Percentiles rank a stretch among this genome's conserved stretches.
These are phyloP conservation scores for Daucus carota DNA, from an alignment of 129 eudicot species.

Conservation along the genomic window DH1_v3.0 NC_030387.2:7128001-7128500, in stretches of 20 bases:
- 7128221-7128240: slow-evolving; percentile 70
- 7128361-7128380: slow-evolving; percentile 72
- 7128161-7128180: slow-evolving; percentile 69
- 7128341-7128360: slow-evolving; percentile 83
- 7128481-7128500: no score
- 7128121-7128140: slow-evolving; percentile 92
- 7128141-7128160: slow-evolving; percentile 76
- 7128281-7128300: slow-evolving; percentile 61
- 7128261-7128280: slow-evolving; percentile 85
- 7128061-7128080: slow-evolving; percentile 62
- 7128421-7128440: slow-evolving; percentile 18
- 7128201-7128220: slow-evolving; percentile 59
- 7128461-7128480: no score
- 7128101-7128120: slow-evolving; percentile 91
- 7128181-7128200: slow-evolving; percentile 55
- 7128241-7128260: slow-evolving; percentile 91
- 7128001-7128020: no score
- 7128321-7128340: slow-evolving; percentile 96
- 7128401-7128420: slow-evolving; percentile 92
- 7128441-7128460: neutral
- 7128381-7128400: slow-evolving; percentile 89
- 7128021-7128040: no score
- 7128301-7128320: slow-evolving; percentile 91
- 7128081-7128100: slow-evolving; percentile 86
- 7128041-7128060: slow-evolving; percentile 69